These are phyloP conservation scores for Microdochium trichocladiopsis DNA, from an alignment of 2,329 filamentous ascomycete species.

Conservation along the genomic window DNA sequence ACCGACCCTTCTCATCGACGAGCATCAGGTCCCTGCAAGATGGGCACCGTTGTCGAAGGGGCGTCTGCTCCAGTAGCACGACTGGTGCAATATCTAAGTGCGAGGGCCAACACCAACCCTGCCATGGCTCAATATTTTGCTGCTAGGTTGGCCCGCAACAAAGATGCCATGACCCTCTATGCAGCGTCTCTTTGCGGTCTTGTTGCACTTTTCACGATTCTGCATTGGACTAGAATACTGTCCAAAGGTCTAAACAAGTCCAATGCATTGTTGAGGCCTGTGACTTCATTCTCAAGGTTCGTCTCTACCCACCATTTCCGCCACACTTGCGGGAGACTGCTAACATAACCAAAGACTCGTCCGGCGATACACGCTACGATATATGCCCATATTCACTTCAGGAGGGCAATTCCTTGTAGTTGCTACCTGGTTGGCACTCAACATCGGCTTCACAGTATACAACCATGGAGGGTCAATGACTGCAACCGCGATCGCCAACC, in stretches of 20 bases:
- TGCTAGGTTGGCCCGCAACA: neutral
- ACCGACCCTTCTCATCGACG: no score
- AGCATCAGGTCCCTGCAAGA: no score
- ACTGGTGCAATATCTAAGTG: no score
- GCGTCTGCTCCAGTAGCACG: no score
- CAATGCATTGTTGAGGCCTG: neutral
- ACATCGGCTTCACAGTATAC: slow-evolving; percentile 24
- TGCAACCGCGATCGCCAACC: slow-evolving; percentile 7
- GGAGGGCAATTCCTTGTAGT: slow-evolving; percentile 28
- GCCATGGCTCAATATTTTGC: neutral
- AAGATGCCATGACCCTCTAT: neutral
- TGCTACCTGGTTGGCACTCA: slow-evolving; percentile 22
- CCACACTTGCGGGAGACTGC: no score
- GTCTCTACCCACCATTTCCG: no score
- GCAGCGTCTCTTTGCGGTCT: neutral
- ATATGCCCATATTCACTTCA: slow-evolving; percentile 21
- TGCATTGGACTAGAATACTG: neutral
- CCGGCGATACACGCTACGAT: neutral
- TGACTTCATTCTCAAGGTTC: neutral
- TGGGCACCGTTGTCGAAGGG: no score
- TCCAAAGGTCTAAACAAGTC: neutral
- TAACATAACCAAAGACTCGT: neutral
- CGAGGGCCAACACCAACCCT: neutral
- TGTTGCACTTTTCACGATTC: neutral
- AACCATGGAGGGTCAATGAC: neutral